These are phyloP conservation scores for Cadophora sp. DNA, from an alignment of 2,329 filamentous ascomycete genomes.

Conservation along the genomic window DNA sequence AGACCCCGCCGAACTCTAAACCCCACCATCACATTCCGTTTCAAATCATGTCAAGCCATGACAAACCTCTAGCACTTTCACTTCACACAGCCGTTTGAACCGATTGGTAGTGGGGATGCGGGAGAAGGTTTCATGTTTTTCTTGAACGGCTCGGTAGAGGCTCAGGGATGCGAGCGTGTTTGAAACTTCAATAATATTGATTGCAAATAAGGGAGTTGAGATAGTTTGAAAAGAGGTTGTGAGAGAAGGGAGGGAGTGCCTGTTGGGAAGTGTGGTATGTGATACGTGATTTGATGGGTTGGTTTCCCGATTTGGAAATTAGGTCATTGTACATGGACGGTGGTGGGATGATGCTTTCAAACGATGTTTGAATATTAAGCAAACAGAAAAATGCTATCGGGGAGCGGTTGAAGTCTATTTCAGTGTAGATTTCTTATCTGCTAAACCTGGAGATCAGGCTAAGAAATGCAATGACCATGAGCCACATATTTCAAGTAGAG, in stretches of 20 bases:
- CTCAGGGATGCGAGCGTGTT: not conserved
- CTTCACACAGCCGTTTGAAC: not conserved
- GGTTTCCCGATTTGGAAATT: not conserved
- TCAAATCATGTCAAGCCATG: not conserved
- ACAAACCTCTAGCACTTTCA: not conserved
- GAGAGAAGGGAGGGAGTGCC: not conserved
- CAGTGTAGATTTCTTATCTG: not conserved
- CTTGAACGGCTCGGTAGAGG: no score
- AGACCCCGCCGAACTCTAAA: not conserved
- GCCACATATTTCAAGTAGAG: not conserved
- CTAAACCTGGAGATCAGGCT: not conserved
- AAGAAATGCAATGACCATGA: not conserved
- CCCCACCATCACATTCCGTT: not conserved
- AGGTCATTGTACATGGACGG: conserved; percentile 8
- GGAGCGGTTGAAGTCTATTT: not conserved
- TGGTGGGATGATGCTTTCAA: not conserved
- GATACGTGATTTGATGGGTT: not conserved
- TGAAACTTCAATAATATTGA: not conserved
- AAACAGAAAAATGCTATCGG: not conserved
- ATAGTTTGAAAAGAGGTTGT: not conserved
- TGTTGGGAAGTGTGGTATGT: not conserved
- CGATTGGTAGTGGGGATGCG: not conserved
- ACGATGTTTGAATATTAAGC: not conserved
- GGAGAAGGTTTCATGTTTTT: conserved; percentile 9
- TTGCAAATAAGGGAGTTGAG: not conserved